Conservation (phyloP, 768 basidiomycete genomes). For the Tricholoma sp. region DNA sequence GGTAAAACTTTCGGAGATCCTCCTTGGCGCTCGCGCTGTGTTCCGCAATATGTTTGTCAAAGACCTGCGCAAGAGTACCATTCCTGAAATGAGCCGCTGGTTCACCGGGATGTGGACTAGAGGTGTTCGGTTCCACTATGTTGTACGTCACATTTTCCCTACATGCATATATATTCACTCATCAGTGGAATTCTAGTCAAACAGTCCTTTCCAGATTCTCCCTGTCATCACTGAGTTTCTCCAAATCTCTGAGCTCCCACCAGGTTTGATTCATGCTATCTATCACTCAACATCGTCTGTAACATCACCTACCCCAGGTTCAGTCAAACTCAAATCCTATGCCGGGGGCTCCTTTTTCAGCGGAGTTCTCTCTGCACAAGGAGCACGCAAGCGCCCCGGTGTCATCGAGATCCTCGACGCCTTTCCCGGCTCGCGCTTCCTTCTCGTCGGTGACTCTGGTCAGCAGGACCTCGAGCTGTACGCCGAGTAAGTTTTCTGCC, state of each 20-base stretch:
- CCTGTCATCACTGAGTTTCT: slow-evolving; percentile 79
- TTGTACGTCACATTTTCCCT: slow-evolving; percentile 47
- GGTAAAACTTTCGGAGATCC: slow-evolving; percentile 73
- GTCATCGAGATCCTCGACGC: slow-evolving; percentile 73
- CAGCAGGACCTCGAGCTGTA: slow-evolving; percentile 97
- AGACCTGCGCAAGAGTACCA: slow-evolving; percentile 70
- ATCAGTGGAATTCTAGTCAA: slow-evolving; percentile 44
- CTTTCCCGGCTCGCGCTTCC: slow-evolving; percentile 71
- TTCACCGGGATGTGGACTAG: slow-evolving; percentile 60
- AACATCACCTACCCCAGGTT: slow-evolving; percentile 37
- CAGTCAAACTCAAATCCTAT: slow-evolving; percentile 80
- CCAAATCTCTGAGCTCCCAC: slow-evolving; percentile 59
- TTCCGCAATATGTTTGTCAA: slow-evolving; percentile 93
- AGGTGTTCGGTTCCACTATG: slow-evolving; percentile 84
- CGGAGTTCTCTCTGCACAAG: slow-evolving; percentile 77
- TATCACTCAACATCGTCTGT: neutral
- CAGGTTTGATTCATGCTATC: slow-evolving; percentile 29
- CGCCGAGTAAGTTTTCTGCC: slow-evolving; percentile 38
- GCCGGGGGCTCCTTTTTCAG: slow-evolving; percentile 80
- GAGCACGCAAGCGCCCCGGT: slow-evolving; percentile 78
- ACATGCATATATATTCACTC: neutral
- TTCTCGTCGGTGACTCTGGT: slow-evolving; percentile 89
- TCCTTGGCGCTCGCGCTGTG: slow-evolving; percentile 71
- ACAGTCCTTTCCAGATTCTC: slow-evolving; percentile 81
- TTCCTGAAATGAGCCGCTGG: slow-evolving; percentile 82